Evolutionary conservation across 192 early-diverging fungal species (phyloP).

Genomic region (Gigaspora rosea): DNA sequence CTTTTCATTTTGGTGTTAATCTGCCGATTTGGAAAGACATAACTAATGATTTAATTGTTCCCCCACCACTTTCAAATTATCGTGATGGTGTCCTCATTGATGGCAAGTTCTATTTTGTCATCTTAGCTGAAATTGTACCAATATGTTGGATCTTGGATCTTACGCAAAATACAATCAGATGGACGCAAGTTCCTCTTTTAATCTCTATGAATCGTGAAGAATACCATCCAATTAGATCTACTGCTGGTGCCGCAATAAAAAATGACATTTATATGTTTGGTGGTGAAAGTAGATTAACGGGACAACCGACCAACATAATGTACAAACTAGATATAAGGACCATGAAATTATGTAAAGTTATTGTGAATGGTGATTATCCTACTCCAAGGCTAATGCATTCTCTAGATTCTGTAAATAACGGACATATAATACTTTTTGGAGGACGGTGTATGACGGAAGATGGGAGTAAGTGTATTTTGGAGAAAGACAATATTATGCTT

Average conservation of each 20-base stretch:
- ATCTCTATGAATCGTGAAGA: not conserved
- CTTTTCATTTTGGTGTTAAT: not conserved
- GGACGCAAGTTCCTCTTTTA: not conserved
- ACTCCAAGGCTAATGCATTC: not conserved
- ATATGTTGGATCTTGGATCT: not conserved
- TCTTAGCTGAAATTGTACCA: not conserved
- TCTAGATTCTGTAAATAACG: not conserved
- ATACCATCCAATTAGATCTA: not conserved
- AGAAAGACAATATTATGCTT: not conserved
- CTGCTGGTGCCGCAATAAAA: not conserved
- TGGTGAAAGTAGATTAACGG: not conserved
- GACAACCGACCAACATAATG: not conserved
- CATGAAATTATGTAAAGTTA: not conserved
- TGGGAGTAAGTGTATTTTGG: not conserved
- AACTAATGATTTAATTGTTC: not conserved
- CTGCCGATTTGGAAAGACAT: conserved; percentile 5
- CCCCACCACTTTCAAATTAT: not conserved
- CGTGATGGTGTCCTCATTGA: conserved; percentile 2
- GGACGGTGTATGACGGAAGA: not conserved
- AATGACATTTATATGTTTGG: conserved; percentile 25
- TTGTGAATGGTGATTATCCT: not conserved
- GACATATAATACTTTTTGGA: not conserved
- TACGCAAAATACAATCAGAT: not conserved
- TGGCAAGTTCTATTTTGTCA: not conserved
- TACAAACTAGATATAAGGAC: not conserved